These are phyloP conservation scores for Eucalyptus victrix DNA, from an alignment of 345 rosid species.

Conservation along the genomic window DNA sequence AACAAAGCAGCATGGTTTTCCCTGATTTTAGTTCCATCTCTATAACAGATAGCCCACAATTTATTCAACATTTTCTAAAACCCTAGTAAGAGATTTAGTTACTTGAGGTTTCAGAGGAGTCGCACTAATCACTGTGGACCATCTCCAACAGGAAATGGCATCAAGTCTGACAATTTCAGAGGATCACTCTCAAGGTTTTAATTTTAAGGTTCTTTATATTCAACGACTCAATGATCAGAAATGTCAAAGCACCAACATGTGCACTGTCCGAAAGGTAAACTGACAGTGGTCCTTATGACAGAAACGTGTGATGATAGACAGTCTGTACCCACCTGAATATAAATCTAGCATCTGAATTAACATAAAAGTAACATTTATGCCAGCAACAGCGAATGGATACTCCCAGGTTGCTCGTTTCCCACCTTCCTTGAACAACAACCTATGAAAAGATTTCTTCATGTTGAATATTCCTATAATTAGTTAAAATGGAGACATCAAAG, in stretches of 20 bases:
- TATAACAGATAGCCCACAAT: neutral
- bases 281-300: neutral
- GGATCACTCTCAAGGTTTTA: neutral
- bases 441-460: constrained; percentile 91
- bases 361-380: constrained; percentile 91
- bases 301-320: neutral
- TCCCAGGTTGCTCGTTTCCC: constrained; percentile 90
- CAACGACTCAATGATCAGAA: neutral
- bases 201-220: neutral
- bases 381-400: constrained; percentile 98
- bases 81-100: neutral
- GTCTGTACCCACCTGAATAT: constrained; percentile 30
- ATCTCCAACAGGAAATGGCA: neutral
- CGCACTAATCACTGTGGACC: neutral
- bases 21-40: neutral
- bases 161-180: neutral
- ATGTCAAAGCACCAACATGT: neutral
- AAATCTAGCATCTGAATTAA: constrained; percentile 92
- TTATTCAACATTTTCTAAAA: neutral
- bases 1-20: neutral
- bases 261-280: neutral
- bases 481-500: neutral
- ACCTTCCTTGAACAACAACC: constrained; percentile 81
- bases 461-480: constrained; percentile 34
- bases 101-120: neutral